These are phyloP conservation scores for Globisporangium orthogonon DNA, from an alignment of 352 stramenopile species.

Conservation along the genomic window DNA sequence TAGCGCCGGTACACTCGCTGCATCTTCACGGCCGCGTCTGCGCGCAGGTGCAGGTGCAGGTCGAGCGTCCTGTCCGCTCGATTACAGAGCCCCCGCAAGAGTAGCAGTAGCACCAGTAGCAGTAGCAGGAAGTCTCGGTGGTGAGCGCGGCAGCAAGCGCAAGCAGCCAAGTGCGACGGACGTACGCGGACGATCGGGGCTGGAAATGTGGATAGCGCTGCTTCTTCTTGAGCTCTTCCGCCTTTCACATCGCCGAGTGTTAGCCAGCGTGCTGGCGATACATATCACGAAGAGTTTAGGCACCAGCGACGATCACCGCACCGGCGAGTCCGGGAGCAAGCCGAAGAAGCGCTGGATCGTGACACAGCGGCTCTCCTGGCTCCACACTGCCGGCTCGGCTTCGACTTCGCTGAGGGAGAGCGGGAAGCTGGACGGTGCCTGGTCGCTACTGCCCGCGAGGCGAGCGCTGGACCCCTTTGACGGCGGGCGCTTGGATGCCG, in stretches of 20 bases:
- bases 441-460: not conserved
- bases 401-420: constrained; percentile 55
- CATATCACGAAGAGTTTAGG: too few relatives aligned
- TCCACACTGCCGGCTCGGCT: constrained; percentile 38
- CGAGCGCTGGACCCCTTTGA: not conserved
- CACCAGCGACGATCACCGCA: not conserved
- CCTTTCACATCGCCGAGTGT: constrained; percentile 6
- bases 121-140: not conserved
- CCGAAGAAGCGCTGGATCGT: constrained; percentile 56
- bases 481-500: not conserved
- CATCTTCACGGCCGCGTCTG: constrained; percentile 15
- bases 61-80: constrained; percentile 10
- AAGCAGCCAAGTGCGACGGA: not conserved
- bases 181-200: constrained; percentile 19
- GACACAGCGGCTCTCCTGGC: constrained; percentile 37
- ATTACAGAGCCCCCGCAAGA: not conserved
- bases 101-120: not conserved
- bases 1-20: constrained; percentile 40
- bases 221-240: constrained; percentile 32
- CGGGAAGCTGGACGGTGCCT: constrained; percentile 11
- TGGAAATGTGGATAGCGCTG: constrained; percentile 31
- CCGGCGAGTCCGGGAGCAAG: constrained; percentile 45
- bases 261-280: not conserved
- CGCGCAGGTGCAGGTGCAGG: constrained; percentile 14
- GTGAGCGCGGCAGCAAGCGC: not conserved